Base-by-base conservation (phyloP, 768 basidiomycete genomes). In the Tephrocybe sp. region DNA sequence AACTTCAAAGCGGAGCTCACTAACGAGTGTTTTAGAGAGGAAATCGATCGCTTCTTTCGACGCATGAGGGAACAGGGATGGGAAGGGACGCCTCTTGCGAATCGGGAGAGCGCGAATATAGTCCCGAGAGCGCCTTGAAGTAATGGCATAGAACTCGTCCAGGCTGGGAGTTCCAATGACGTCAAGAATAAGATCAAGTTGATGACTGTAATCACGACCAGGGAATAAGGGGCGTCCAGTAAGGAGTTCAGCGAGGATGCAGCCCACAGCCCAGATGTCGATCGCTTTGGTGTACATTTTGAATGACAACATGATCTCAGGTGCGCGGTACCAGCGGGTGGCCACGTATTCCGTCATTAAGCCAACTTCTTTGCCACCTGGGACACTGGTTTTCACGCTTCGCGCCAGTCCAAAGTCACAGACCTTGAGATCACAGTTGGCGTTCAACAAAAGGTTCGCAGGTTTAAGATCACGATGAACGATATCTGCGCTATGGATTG, bases 221-320 rank as follows among this genome's bases (percentile, higher is more conserved):
- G 95, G 95, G 79, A 99, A 99, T 32, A 99, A 78, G 0, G 96
- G 95, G 60, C 93, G 93, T 36, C 94, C 92, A 16, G 85, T 89
- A 13, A 98, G 74, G 91, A 98, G 97, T 73, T 98, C 96, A 0
- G 94, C 92, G 26, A 92, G 76, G 60, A 92, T 88, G 61, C 88
- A 92, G 23, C 89, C 89, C 34, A 91, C 87, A 2, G 87, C 89
- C 89, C 89, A 91, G 20, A 91, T 79, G 61, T 92, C 89, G 55
- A 92, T 90, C n/a, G 89, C 89, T 80, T 94, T 94, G 41, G 94
- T 96, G 72, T 99, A 99, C 69, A 97, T 89, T 68, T 97, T 96
- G 80, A 98, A 98, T 11, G 93, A 97, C 48, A 98, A 77, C 97
- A 98, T 99, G 72, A 99, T 95, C 68, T 99, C 97, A 0, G 97